Conservation (phyloP, 169 alveolate genomes). For the Haemoproteus tartakovskyi region DNA sequence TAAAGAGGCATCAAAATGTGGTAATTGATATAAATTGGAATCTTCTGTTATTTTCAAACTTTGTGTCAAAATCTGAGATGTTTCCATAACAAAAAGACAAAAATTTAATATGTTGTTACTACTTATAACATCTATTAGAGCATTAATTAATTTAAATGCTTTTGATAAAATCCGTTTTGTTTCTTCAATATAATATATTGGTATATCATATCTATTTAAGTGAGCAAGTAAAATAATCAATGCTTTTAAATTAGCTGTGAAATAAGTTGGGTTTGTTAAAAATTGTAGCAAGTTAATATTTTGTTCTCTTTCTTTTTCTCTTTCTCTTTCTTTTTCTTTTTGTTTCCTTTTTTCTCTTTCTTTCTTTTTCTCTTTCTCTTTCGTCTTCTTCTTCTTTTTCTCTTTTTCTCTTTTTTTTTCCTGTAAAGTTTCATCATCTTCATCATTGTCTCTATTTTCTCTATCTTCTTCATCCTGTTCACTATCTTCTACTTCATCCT, state of each 20-base stretch:
- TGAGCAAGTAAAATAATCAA: constrained; percentile 88
- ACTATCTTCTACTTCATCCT: no score
- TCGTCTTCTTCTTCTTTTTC: no score
- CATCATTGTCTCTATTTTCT: no score
- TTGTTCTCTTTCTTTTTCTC: constrained; percentile 8
- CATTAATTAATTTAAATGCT: constrained; percentile 87
- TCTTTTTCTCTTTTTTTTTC: no score
- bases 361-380: no score
- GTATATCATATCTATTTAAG: constrained; percentile 86
- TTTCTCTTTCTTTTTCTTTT: constrained; percentile 3
- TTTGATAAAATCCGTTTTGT: constrained; percentile 77
- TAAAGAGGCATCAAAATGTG: constrained; percentile 83
- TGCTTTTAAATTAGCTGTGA: constrained; percentile 72
- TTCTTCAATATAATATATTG: constrained; percentile 83
- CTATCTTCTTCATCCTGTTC: no score
- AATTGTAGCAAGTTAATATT: constrained; percentile 12
- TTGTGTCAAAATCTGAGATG: constrained; percentile 95
- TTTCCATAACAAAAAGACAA: constrained; percentile 94
- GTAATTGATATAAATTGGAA: constrained; percentile 91
- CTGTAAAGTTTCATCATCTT: no score
- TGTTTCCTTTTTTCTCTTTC: no score
- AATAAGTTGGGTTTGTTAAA: constrained; percentile 28
- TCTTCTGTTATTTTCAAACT: constrained; percentile 87
- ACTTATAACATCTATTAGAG: constrained; percentile 97
- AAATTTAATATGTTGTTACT: constrained; percentile 93